Percentiles rank a stretch among this genome's conserved stretches.
These are phyloP conservation scores for Trypanosoma melophagium DNA, from an alignment of 208 protist genomes.

Conservation along the genomic window DNA sequence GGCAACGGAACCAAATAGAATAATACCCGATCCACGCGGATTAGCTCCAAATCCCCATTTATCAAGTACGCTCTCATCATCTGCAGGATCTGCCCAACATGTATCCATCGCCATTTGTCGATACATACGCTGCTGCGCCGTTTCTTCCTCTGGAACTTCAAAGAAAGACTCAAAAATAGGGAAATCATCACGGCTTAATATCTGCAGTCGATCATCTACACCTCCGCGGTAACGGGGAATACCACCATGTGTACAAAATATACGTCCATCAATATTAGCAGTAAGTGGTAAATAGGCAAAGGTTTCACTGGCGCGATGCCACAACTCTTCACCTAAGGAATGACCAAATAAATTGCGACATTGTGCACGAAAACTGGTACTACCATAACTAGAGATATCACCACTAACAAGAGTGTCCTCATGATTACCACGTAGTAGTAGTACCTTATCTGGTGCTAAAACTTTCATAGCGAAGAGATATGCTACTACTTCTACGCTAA, in stretches of 20 bases:
- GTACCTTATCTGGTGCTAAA: slow-evolving; percentile 86
- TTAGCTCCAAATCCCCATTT: slow-evolving; percentile 86
- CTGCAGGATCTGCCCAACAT: slow-evolving; percentile 90
- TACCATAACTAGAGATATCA: slow-evolving; percentile 88
- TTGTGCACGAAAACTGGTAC: slow-evolving; percentile 86
- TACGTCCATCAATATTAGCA: slow-evolving; percentile 90
- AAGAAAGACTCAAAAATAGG: slow-evolving; percentile 86
- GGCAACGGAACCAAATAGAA: slow-evolving; percentile 79
- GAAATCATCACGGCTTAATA: slow-evolving; percentile 71
- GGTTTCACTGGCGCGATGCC: slow-evolving; percentile 74
- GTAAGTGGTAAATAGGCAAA: slow-evolving; percentile 90
- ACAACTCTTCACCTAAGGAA: slow-evolving; percentile 84
- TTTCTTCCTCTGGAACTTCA: slow-evolving; percentile 68
- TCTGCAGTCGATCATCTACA: slow-evolving; percentile 73
- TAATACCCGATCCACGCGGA: slow-evolving; percentile 82
- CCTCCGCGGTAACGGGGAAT: slow-evolving; percentile 87
- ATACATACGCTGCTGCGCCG: slow-evolving; percentile 52
- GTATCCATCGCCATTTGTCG: slow-evolving; percentile 87
- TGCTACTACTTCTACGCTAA: slow-evolving; percentile 91
- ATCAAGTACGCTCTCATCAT: slow-evolving; percentile 80
- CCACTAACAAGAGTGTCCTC: slow-evolving; percentile 92
- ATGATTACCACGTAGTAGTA: slow-evolving; percentile 94
- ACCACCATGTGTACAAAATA: slow-evolving; percentile 95
- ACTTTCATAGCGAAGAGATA: slow-evolving; percentile 92
- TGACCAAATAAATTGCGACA: slow-evolving; percentile 83